Evolutionary conservation across 2,329 filamentous ascomycete species (phyloP).

Genomic region (Talaromyces sp.): DNA sequence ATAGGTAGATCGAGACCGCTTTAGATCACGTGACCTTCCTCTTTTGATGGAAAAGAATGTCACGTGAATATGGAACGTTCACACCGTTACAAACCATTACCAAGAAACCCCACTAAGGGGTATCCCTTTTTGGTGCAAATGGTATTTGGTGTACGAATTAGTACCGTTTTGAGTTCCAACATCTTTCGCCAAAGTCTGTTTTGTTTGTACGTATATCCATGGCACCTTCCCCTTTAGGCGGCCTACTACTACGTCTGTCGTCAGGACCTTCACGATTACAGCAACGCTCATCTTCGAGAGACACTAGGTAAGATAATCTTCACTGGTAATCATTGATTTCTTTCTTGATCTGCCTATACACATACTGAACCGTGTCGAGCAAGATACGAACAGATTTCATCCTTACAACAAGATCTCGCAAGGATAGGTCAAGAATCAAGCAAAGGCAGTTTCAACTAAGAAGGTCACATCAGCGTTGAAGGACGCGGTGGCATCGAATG

Average conservation of each 20-base stretch:
- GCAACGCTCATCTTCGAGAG: not conserved
- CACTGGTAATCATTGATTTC: not conserved
- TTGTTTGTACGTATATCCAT: not conserved
- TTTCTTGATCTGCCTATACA: not conserved
- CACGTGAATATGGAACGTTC: no score
- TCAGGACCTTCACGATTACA: not conserved
- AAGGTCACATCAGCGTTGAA: constrained; percentile 15
- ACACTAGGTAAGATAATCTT: not conserved
- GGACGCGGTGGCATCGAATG: constrained; percentile 5
- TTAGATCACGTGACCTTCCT: not conserved
- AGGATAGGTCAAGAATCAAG: constrained; percentile 2
- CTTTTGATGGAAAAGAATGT: no score
- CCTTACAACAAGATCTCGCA: not conserved
- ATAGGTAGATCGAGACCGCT: not conserved
- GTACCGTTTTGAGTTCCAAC: no score
- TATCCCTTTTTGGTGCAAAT: no score
- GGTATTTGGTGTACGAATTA: no score
- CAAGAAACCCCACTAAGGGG: no score
- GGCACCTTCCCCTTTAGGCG: not conserved
- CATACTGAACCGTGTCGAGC: not conserved
- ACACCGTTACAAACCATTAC: no score
- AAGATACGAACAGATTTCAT: no score
- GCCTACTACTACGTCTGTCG: not conserved
- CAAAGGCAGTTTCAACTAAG: constrained; percentile 5
- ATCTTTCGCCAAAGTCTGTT: not conserved